Conservation (phyloP, 2,329 filamentous ascomycete species). For the Zymoseptoria passerinii region DNA sequence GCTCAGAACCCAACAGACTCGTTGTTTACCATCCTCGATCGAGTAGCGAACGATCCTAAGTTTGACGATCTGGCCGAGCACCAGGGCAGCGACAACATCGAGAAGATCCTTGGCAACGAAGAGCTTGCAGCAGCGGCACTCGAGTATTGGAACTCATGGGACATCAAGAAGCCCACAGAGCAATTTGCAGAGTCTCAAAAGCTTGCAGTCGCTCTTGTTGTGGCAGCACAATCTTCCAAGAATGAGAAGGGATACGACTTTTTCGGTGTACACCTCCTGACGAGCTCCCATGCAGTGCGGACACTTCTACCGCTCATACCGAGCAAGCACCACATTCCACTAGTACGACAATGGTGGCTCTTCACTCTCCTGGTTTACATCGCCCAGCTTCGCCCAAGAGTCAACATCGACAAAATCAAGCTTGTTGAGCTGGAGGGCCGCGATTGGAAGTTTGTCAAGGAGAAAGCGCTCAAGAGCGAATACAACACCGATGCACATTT, state of each 20-base stretch:
- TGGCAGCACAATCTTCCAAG: constrained; percentile 46
- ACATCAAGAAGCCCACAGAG: constrained; percentile 57
- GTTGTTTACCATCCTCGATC: constrained; percentile 61
- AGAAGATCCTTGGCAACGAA: constrained; percentile 58
- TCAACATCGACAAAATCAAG: constrained; percentile 58
- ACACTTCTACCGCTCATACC: constrained; percentile 74
- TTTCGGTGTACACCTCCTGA: constrained; percentile 73
- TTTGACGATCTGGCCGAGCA: constrained; percentile 59
- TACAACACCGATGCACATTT: constrained; percentile 71
- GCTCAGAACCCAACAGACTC: constrained; percentile 52
- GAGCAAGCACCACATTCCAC: constrained; percentile 57
- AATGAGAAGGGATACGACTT: constrained; percentile 63
- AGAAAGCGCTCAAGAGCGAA: constrained; percentile 60
- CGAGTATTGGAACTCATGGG: constrained; percentile 89
- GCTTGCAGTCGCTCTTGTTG: constrained; percentile 50
- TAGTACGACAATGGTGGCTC: constrained; percentile 87
- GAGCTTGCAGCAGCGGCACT: constrained; percentile 65
- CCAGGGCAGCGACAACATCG: constrained; percentile 55
- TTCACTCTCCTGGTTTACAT: constrained; percentile 72
- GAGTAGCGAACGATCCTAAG: constrained; percentile 58
- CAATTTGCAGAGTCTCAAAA: constrained; percentile 66
- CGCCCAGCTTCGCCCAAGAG: constrained; percentile 60
- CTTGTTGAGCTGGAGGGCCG: constrained; percentile 53
- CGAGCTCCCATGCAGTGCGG: constrained; percentile 80
- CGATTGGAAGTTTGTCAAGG: constrained; percentile 68